Conservation (phyloP, 768 basidiomycete genomes). For the Panaeolus papilionaceus region DNA sequence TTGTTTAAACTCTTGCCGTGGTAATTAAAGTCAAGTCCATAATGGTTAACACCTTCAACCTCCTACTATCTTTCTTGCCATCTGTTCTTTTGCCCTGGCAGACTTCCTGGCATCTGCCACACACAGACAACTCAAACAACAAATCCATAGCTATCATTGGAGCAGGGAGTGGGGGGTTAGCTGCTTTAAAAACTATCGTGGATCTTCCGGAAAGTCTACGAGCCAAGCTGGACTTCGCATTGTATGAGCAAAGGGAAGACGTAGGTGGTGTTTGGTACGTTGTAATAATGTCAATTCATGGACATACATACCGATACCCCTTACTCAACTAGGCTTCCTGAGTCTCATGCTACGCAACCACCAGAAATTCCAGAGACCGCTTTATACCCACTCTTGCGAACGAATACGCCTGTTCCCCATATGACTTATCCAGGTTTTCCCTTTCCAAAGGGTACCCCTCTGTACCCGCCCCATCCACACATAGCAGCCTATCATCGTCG, state of each 20-base stretch:
- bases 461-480: slow-evolving; percentile 55
- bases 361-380: slow-evolving; percentile 60
- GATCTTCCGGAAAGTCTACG: slow-evolving; percentile 49
- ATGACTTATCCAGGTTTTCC: slow-evolving; percentile 66
- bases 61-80: slow-evolving; percentile 14
- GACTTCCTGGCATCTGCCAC: slow-evolving; percentile 21
- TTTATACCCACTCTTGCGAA: slow-evolving; percentile 57
- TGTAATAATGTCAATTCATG: neutral
- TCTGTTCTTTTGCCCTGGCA: slow-evolving; percentile 26
- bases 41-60: slow-evolving; percentile 5
- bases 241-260: slow-evolving; percentile 58
- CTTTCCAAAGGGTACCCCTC: slow-evolving; percentile 53
- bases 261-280: slow-evolving; percentile 65
- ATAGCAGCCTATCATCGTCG: slow-evolving; percentile 53
- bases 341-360: slow-evolving; percentile 37
- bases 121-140: slow-evolving; percentile 13
- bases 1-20: neutral
- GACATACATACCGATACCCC: neutral
- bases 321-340: slow-evolving; percentile 37
- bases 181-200: slow-evolving; percentile 54
- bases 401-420: slow-evolving; percentile 60
- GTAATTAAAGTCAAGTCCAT: neutral
- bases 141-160: slow-evolving; percentile 66
- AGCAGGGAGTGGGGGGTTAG: slow-evolving; percentile 61
- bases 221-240: slow-evolving; percentile 49